Evolutionary conservation across 2,329 filamentous ascomycete genomes (phyloP).

Genomic region (Calonectria leucothoes): DNA sequence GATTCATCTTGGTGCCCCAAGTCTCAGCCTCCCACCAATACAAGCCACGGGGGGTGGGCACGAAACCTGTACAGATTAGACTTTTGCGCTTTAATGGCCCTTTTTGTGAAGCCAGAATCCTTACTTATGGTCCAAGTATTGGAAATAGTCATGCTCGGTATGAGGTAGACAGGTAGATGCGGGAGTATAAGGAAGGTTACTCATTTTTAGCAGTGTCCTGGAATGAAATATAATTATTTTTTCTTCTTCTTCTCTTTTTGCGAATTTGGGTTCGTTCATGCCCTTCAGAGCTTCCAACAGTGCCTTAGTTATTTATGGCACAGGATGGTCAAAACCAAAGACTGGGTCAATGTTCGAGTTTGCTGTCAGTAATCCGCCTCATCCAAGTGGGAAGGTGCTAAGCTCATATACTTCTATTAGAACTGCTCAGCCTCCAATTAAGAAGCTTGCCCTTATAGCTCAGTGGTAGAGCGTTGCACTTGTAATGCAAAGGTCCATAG

Average conservation of each 20-base stretch:
- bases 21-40: not conserved
- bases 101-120: not conserved
- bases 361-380: not conserved
- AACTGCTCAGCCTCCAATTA: not conserved
- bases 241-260: too few species aligned
- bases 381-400: not conserved
- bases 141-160: not conserved
- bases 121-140: not conserved
- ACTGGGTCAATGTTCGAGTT: not conserved
- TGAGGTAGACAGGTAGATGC: too few species aligned
- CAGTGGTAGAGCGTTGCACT: conserved; percentile 9
- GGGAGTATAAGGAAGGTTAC: too few species aligned
- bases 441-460: not conserved
- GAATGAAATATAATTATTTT: too few species aligned
- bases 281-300: not conserved
- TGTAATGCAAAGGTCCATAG: conserved; percentile 8
- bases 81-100: too few species aligned
- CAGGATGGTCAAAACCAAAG: too few species aligned
- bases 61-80: not conserved
- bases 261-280: too few species aligned
- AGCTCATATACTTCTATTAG: not conserved
- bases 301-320: not conserved
- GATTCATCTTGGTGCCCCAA: not conserved
- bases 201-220: too few species aligned
- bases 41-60: not conserved